A percentile compares a stretch with the other conserved stretches of the same genome.
These are phyloP conservation scores for Tulasnella sp. DNA, from an alignment of 768 basidiomycete species.

Conservation along the genomic window DNA sequence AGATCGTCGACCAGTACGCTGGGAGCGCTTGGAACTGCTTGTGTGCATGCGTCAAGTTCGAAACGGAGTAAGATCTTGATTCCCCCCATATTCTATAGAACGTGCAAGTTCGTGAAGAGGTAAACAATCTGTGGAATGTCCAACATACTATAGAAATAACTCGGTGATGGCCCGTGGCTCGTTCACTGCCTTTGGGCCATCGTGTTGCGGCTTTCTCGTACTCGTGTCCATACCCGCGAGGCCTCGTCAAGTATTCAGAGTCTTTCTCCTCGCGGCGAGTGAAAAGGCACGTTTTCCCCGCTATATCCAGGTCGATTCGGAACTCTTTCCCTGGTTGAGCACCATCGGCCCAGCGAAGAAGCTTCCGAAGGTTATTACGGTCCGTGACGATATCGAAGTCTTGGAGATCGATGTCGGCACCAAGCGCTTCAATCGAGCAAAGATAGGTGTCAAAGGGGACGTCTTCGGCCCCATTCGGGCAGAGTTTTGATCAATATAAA, in stretches of 20 bases:
- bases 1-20: constrained; percentile 32
- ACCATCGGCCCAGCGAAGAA: no score
- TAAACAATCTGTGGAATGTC: neutral
- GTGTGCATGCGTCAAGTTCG: constrained; percentile 18
- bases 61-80: constrained; percentile 16
- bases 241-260: constrained; percentile 2
- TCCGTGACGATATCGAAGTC: no score
- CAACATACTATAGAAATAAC: constrained; percentile 38
- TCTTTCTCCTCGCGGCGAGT: no score
- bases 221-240: constrained; percentile 49
- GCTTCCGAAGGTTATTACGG: no score
- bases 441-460: no score
- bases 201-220: constrained; percentile 57
- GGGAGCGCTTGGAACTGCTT: constrained; percentile 1
- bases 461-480: no score
- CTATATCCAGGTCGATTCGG: no score
- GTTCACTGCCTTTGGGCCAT: constrained; percentile 48
- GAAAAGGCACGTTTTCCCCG: no score
- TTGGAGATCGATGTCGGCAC: no score
- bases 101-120: neutral
- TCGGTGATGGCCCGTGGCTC: constrained; percentile 55
- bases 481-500: constrained; percentile 56
- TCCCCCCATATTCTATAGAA: neutral
- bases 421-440: no score
- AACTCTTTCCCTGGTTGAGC: no score